These are phyloP conservation scores for Pythium angustatum DNA, from an alignment of 352 stramenopile species.

Conservation along the genomic window DNA sequence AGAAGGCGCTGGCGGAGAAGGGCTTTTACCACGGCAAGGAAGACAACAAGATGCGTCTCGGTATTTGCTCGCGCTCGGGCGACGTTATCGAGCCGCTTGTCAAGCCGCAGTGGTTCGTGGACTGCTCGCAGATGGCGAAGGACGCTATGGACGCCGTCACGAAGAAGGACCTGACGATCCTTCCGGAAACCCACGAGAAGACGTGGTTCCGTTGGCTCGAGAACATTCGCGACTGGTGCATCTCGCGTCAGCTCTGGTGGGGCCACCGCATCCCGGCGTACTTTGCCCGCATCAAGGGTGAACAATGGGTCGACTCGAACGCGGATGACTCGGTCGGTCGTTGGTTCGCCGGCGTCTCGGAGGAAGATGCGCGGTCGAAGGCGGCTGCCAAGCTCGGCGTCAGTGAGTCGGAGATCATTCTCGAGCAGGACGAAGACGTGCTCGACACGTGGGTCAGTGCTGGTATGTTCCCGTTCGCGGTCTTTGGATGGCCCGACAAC, in stretches of 20 bases:
- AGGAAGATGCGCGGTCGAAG: constrained; percentile 90
- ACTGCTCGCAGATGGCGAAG: constrained; percentile 87
- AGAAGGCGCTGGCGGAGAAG: constrained; percentile 93
- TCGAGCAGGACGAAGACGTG: constrained; percentile 99
- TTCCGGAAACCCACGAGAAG: constrained; percentile 91
- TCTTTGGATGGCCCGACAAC: constrained; percentile 82
- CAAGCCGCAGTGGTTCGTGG: constrained; percentile 98
- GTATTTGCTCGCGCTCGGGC: constrained; percentile 96
- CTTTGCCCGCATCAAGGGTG: constrained; percentile 91
- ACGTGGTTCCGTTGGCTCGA: constrained; percentile 98
- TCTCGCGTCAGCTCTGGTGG: constrained; percentile 99
- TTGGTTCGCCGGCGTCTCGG: constrained; percentile 78
- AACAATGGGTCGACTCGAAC: constrained; percentile 74
- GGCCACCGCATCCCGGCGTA: constrained; percentile 99
- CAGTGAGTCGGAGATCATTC: constrained; percentile 56
- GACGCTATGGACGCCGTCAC: constrained; percentile 82
- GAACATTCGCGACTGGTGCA: constrained; percentile 99
- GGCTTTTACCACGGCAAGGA: constrained; percentile 96
- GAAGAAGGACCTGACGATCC: constrained; percentile 80
- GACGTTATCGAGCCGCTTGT: constrained; percentile 99
- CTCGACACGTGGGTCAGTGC: constrained; percentile 99
- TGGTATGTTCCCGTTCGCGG: constrained; percentile 94
- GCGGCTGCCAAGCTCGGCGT: constrained; percentile 72
- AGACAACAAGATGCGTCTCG: constrained; percentile 98
- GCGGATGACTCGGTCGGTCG: constrained; percentile 52